Percentiles rank a stretch among this genome's conserved stretches.
Conservation (phyloP, 2,329 filamentous ascomycete genomes). For the Colletotrichum sp. region DNA sequence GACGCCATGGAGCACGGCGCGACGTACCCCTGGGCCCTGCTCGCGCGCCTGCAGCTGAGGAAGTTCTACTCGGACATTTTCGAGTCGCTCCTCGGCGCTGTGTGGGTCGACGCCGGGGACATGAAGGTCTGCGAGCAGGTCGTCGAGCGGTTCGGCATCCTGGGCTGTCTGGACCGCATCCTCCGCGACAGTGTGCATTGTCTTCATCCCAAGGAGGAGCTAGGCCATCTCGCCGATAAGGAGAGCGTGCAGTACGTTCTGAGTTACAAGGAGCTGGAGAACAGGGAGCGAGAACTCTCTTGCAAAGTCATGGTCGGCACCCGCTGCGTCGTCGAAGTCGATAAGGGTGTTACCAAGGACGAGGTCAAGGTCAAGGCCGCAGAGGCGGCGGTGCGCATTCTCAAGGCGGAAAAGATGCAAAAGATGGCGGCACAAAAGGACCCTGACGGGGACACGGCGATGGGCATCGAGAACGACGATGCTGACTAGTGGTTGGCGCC, state of each 20-base stretch:
- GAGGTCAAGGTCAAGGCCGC: slow-evolving; percentile 64
- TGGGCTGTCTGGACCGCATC: slow-evolving; percentile 66
- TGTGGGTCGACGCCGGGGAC: slow-evolving; percentile 81
- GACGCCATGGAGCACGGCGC: slow-evolving; percentile 52
- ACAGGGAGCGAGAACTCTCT: slow-evolving; percentile 31
- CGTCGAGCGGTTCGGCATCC: slow-evolving; percentile 67
- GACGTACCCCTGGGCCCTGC: slow-evolving; percentile 77
- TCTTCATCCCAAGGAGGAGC: slow-evolving; percentile 69
- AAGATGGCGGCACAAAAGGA: background rate
- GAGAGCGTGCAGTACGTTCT: slow-evolving; percentile 60
- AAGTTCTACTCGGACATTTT: slow-evolving; percentile 88
- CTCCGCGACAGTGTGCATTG: slow-evolving; percentile 63
- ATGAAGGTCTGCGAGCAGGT: slow-evolving; percentile 65
- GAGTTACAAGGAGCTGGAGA: slow-evolving; percentile 25
- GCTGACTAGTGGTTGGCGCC: background rate
- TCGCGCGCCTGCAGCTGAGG: slow-evolving; percentile 68
- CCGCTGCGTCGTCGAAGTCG: slow-evolving; percentile 47
- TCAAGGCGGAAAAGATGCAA: slow-evolving; percentile 27
- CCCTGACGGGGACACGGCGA: background rate
- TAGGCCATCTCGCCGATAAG: slow-evolving; percentile 62
- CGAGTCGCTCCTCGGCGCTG: slow-evolving; percentile 79
- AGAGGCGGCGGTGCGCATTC: slow-evolving; percentile 47
- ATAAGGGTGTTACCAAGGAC: slow-evolving; percentile 49
- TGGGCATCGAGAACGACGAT: background rate
- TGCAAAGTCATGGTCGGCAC: slow-evolving; percentile 58